These are phyloP conservation scores for Eimeria acervulina DNA, from an alignment of 169 alveolate genomes.

Conservation along the genomic window DNA sequence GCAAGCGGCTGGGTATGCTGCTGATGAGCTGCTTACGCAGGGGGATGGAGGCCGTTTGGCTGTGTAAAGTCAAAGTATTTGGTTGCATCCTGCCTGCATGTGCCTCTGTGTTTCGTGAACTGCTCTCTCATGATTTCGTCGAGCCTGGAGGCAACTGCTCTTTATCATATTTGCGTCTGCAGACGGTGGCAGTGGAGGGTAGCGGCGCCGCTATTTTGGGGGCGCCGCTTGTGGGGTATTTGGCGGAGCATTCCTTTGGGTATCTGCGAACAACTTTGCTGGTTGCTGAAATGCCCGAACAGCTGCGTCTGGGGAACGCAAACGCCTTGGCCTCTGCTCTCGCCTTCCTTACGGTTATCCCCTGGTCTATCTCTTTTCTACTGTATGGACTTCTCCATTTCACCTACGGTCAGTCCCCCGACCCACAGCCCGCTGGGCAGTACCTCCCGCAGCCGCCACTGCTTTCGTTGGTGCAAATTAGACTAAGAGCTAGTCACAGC, in stretches of 20 bases:
- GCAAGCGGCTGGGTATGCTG: not conserved
- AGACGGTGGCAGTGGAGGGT: slow-evolving; percentile 94
- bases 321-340: slow-evolving; percentile 92
- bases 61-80: not conserved
- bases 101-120: not conserved
- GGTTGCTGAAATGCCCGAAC: slow-evolving; percentile 90
- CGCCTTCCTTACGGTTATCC: slow-evolving; percentile 89
- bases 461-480: not conserved
- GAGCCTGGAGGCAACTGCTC: not conserved
- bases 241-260: slow-evolving; percentile 93
- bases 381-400: slow-evolving; percentile 91
- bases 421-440: not conserved
- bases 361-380: slow-evolving; percentile 91
- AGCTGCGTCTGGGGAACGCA: slow-evolving; percentile 90
- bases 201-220: slow-evolving; percentile 93
- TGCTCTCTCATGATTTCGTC: not conserved
- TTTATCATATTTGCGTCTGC: slow-evolving; percentile 18
- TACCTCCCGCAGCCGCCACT: not conserved
- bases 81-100: not conserved
- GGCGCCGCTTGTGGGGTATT: slow-evolving; percentile 93
- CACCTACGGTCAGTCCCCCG: slow-evolving; percentile 85
- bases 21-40: not conserved
- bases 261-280: slow-evolving; percentile 89
- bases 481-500: not conserved
- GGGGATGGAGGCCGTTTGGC: not conserved